phyloP scores from a whole-genome alignment of 805 yeast genomes.

The Candida schatavii region DNA sequence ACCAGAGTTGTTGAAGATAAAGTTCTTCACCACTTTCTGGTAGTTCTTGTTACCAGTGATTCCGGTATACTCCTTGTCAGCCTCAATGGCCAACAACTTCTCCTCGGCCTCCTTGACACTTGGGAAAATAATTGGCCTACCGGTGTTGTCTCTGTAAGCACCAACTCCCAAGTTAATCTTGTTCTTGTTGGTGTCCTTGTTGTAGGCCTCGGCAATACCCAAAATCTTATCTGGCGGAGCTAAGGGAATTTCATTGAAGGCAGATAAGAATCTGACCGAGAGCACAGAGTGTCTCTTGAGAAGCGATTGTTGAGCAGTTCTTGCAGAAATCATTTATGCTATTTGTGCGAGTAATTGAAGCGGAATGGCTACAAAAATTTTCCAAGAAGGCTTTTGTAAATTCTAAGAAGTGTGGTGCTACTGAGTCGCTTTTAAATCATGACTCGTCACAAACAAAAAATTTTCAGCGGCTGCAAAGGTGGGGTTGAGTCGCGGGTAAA shows the following conservation, averaged over 20 bases:
- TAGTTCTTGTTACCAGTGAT: slow-evolving; percentile 76
- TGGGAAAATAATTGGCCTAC: slow-evolving; percentile 87
- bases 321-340: neutral
- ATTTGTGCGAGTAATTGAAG: too few relatives aligned
- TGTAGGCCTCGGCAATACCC: slow-evolving; percentile 74
- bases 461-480: too few relatives aligned
- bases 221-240: slow-evolving; percentile 85
- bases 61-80: slow-evolving; percentile 82
- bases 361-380: too few relatives aligned
- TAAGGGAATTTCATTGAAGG: slow-evolving; percentile 37
- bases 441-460: too few relatives aligned
- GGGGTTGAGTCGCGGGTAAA: too few relatives aligned
- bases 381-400: too few relatives aligned
- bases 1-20: slow-evolving; percentile 62
- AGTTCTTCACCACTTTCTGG: slow-evolving; percentile 62
- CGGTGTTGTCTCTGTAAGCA: slow-evolving; percentile 87
- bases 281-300: slow-evolving; percentile 1
- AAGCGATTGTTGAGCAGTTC: slow-evolving; percentile 1
- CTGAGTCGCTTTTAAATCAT: too few relatives aligned
- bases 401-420: too few relatives aligned
- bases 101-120: slow-evolving; percentile 66
- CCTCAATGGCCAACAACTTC: slow-evolving; percentile 44
- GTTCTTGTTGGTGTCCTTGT: slow-evolving; percentile 55
- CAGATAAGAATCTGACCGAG: slow-evolving; percentile 5
- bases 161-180: slow-evolving; percentile 78